Percentiles rank a stretch among this genome's conserved stretches.
These are phyloP conservation scores for Globisporangium heterothallicum DNA, from an alignment of 352 stramenopile species.

Conservation along the genomic window DNA sequence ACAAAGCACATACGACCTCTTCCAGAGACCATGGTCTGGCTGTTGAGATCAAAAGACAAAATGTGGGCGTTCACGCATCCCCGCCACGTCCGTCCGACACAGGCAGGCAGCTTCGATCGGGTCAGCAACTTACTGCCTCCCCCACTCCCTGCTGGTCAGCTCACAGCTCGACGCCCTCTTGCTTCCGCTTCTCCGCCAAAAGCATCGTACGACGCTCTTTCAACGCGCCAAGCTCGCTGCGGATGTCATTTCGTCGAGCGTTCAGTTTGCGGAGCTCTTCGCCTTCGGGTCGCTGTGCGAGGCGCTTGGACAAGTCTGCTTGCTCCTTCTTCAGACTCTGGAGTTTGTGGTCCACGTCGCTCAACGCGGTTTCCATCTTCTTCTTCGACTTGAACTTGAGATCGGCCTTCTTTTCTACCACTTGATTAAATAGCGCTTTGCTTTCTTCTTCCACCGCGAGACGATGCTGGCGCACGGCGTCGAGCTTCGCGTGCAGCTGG, in stretches of 20 bases:
- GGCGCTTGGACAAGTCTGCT: conserved; percentile 64
- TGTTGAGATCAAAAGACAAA: conserved; percentile 2
- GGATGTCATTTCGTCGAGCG: conserved; percentile 76
- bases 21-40: not conserved
- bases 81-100: no score
- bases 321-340: conserved; percentile 80
- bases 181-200: conserved; percentile 74
- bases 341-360: conserved; percentile 78
- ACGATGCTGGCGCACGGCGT: conserved; percentile 80
- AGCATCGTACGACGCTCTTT: conserved; percentile 81
- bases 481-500: conserved; percentile 77
- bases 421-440: conserved; percentile 86
- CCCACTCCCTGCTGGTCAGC: not conserved
- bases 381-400: conserved; percentile 88
- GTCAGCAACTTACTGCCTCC: not conserved
- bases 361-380: conserved; percentile 80
- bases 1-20: not conserved
- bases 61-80: no score
- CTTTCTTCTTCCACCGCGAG: conserved; percentile 84
- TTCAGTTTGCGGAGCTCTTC: conserved; percentile 82
- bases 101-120: not conserved
- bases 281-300: conserved; percentile 68
- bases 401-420: conserved; percentile 87
- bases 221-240: conserved; percentile 76
- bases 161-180: conserved; percentile 50